Base-by-base conservation (phyloP, 1,284 basidiomycete species). In the Amylostereum chailletii region DNA sequence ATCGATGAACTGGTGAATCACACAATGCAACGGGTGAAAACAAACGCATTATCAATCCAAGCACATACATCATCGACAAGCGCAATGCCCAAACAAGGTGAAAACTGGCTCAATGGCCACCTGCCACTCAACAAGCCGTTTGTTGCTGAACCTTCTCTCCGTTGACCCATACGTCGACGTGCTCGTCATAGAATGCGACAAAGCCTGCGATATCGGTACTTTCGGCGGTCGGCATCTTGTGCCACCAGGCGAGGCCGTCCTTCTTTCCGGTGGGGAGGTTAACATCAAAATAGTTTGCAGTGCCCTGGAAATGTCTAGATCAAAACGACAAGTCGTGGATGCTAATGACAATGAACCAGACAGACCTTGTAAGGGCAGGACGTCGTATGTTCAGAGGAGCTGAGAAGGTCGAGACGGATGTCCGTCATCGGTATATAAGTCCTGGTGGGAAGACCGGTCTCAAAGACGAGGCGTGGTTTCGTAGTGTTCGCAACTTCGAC, bases 341-440 rank as follows among this genome's bases (percentile, higher is more conserved):
- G 19, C 19, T 19, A 42, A 42, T 7, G 26, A 27, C 26, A 11
- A 7, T 7, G 40, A 26, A 19, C 19, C 19, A 53, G 26, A 54
- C 62, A 41, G 42, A 79, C 82, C 73, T 85, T 84, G 70, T 83
- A 85, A 0, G 81, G 82, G 57, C 82, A 84, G 34, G 59, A 59
- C 0, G 75, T 75, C 1, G 62, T 72, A 1, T 69, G 63, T 5
- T 71, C 59, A 2, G 81, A 79, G 2, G 69, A 65, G 29, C 58
- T 63, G 52, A 84, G 66, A 2, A 80, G 61, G 41, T 78, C 76
- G 49, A 81, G 55, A 34, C 67, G 68, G 51, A 71, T 74, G 57
- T 84, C 78, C 5, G 69, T 70, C 62, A 74, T 72, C 1, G 80
- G 77, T 51, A 85, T 77, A 61, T 85, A 84, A 2, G 73, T 80